These are phyloP conservation scores for Colletotrichum limetticola DNA, from an alignment of 2,329 filamentous ascomycete genomes.

Conservation along the genomic window DNA sequence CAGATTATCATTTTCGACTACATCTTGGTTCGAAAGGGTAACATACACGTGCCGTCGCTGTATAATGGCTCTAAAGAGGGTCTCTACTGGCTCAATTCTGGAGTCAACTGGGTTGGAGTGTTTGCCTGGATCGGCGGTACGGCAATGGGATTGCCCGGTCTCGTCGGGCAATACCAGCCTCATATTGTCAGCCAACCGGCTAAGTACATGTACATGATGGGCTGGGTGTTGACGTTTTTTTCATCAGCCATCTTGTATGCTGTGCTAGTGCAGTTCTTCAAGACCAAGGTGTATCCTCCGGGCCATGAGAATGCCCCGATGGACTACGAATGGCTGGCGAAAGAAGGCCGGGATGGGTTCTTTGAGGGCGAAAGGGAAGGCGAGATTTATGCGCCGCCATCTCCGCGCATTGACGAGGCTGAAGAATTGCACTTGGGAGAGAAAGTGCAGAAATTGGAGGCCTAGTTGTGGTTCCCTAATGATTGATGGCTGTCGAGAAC, in stretches of 20 bases:
- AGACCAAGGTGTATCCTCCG: conserved; percentile 38
- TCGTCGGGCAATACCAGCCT: conserved; percentile 42
- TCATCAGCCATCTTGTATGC: conserved; percentile 42
- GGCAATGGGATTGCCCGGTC: conserved; percentile 41
- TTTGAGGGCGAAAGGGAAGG: conserved; percentile 38
- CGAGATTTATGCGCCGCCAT: conserved; percentile 29
- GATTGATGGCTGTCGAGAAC: neutral
- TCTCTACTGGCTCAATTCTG: conserved; percentile 46
- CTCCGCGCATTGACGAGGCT: conserved; percentile 19
- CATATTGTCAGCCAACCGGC: conserved; percentile 38
- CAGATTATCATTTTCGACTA: conserved; percentile 49
- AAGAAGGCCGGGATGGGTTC: conserved; percentile 40
- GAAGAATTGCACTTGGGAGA: conserved; percentile 22
- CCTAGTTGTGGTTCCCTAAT: neutral
- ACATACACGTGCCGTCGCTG: conserved; percentile 44
- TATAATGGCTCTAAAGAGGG: conserved; percentile 41
- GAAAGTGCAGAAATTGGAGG: conserved; percentile 22
- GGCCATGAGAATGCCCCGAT: conserved; percentile 35
- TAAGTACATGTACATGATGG: conserved; percentile 44
- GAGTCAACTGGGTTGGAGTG: conserved; percentile 44
- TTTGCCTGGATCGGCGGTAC: conserved; percentile 41
- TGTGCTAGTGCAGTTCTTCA: conserved; percentile 35
- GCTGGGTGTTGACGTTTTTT: conserved; percentile 43
- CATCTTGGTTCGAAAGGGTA: conserved; percentile 44
- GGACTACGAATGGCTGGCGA: conserved; percentile 39